Evolutionary conservation across 1,139 yeast species (phyloP).

Genomic region (Sugiyamaella novakii): DNA sequence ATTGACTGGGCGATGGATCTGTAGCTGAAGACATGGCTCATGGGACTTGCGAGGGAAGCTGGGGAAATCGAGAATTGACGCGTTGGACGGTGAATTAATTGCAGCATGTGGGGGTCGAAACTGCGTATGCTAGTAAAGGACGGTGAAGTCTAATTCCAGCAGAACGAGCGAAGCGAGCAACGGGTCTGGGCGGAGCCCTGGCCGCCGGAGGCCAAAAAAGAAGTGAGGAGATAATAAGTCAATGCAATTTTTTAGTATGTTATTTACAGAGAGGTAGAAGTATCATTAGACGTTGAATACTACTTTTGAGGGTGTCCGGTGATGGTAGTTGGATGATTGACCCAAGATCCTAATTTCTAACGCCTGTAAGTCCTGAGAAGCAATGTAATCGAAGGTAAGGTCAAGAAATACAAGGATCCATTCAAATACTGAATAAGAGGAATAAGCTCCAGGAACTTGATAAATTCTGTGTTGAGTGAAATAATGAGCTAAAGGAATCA

Average conservation of each 20-base stretch:
- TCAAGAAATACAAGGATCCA: slow-evolving; percentile 76
- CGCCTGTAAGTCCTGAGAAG: slow-evolving; percentile 14
- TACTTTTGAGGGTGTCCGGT: slow-evolving; percentile 5
- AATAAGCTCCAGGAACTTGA: slow-evolving; percentile 74
- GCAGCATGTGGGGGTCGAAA: not conserved
- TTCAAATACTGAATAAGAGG: slow-evolving; percentile 78
- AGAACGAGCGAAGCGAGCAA: not conserved
- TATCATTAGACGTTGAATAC: slow-evolving; percentile 6
- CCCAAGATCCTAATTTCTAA: slow-evolving; percentile 7
- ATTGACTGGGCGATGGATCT: not conserved
- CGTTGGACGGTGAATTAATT: too few species aligned
- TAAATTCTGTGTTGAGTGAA: slow-evolving; percentile 80
- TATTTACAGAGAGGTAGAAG: not conserved
- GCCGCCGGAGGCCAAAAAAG: not conserved
- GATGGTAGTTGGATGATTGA: not conserved
- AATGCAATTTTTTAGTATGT: not conserved
- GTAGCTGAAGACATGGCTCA: not conserved
- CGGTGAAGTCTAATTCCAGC: not conserved
- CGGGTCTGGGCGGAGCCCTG: not conserved
- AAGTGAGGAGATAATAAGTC: not conserved
- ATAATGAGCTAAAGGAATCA: slow-evolving; percentile 73
- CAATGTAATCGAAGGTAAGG: slow-evolving; percentile 57
- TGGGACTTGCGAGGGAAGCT: not conserved
- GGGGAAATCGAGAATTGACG: not conserved
- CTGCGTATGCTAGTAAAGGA: not conserved